phyloP scores from a whole-genome alignment of 805 yeast genomes.

The Yarrowia osloensis region DNA sequence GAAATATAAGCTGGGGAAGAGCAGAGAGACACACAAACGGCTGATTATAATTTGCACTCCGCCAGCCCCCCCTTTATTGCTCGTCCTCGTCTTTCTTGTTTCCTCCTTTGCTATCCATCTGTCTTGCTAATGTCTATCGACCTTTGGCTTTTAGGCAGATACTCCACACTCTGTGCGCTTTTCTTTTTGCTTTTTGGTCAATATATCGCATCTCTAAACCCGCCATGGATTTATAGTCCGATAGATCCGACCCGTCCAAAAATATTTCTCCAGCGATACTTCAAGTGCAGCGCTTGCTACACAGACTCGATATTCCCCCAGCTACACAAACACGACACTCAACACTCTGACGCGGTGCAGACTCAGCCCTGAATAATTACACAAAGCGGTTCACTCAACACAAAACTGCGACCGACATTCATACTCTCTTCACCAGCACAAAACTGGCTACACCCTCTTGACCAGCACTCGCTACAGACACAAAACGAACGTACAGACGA shows the following conservation, averaged over 20 bases:
- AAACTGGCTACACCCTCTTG: too few species aligned
- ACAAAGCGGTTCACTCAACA: too few species aligned
- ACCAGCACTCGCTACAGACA: too few species aligned
- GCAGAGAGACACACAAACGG: too few species aligned
- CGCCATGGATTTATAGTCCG: constrained; percentile 7
- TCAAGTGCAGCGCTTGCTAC: too few species aligned
- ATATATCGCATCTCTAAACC: constrained; percentile 9
- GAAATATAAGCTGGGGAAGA: background rate
- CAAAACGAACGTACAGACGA: too few species aligned
- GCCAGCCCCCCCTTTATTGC: background rate
- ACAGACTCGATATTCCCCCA: too few species aligned
- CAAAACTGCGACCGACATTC: too few species aligned
- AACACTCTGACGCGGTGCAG: too few species aligned
- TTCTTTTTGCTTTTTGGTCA: background rate
- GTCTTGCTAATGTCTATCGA: background rate
- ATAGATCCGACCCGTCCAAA: background rate
- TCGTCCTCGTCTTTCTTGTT: background rate
- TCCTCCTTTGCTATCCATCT: background rate
- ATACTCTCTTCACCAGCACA: too few species aligned
- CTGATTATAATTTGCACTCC: background rate
- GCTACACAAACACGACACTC: background rate
- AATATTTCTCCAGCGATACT: background rate
- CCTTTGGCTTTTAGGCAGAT: background rate
- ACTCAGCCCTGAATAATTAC: too few species aligned
- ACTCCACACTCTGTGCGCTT: background rate